These are phyloP conservation scores for Hypoxylon subgilvum DNA, from an alignment of 495 filamentous ascomycete species.

Conservation along the genomic window DNA sequence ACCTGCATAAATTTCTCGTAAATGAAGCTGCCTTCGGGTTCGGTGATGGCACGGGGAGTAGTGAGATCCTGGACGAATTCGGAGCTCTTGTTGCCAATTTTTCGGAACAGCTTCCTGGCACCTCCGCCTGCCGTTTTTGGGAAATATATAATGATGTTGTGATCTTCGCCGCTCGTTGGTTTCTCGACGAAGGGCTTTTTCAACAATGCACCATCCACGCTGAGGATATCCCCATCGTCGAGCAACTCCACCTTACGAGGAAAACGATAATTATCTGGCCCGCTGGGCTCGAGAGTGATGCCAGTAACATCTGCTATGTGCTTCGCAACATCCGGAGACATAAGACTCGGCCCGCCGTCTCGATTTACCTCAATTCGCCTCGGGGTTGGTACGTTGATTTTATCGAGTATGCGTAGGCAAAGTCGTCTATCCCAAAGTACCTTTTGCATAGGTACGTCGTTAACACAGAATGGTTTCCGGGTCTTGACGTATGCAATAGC, in stretches of 20 bases:
- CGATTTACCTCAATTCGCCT: conserved; percentile 90
- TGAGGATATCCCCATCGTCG: conserved; percentile 84
- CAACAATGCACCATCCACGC: conserved; percentile 81
- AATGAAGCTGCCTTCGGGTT: conserved; percentile 80
- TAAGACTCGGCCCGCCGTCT: conserved; percentile 84
- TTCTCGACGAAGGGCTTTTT: conserved; percentile 98
- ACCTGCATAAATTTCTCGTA: conserved; percentile 97
- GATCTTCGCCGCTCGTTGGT: conserved; percentile 96
- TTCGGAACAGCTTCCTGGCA: conserved; percentile 89
- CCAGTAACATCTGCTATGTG: conserved; percentile 80
- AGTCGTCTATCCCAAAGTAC: conserved; percentile 94
- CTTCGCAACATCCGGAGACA: conserved; percentile 75
- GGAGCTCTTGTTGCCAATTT: conserved; percentile 97
- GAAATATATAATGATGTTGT: conserved; percentile 98
- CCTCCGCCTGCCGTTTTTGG: conserved; percentile 83
- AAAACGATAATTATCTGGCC: conserved; percentile 67
- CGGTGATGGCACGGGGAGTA: conserved; percentile 79
- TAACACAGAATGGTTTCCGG: conserved; percentile 94
- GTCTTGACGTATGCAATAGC: conserved; percentile 91
- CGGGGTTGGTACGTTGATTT: conserved; percentile 86
- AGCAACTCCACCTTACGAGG: conserved; percentile 78
- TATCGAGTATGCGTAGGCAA: conserved; percentile 84
- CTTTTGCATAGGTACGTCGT: conserved; percentile 97
- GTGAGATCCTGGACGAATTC: conserved; percentile 80
- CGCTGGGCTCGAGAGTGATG: conserved; percentile 74